Base-by-base conservation (phyloP, 2,329 filamentous ascomycete genomes). In the Arthrobotrys sinensis region DNA sequence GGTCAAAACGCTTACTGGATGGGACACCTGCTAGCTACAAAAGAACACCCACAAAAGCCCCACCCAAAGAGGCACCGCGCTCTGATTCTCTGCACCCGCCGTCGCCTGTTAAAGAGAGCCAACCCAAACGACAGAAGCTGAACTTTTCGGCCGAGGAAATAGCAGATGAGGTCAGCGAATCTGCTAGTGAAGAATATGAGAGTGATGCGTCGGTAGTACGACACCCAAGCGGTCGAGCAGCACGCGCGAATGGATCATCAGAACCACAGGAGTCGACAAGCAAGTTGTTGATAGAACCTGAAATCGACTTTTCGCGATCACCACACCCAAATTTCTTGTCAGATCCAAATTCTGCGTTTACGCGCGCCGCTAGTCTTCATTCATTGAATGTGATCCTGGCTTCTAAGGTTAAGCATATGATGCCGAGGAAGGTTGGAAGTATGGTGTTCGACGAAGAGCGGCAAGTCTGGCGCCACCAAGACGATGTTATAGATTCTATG, bases 401-500 rank as follows among this genome's bases (percentile, higher is more conserved):
- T 28, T 68, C 73, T 2, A 77, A 64, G 19, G 73, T 77, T 21
- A 66, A 52, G n/a, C 73, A 77, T 53, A 77, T 77, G 73, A 77
- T 77, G 66, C 73, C 73, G 24, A 77, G 52, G 53, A 66, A 71
- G 38, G 66, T 77, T 19, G 73, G 73, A 11, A 70, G 50, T 46
- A 77, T 77, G 73, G 66, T 77, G 8, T 77, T 77, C 46, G 73
- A 77, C 14, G 73, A 77, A 36, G 65, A 77, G 28, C 46, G 60
- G 36, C 66, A 57, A 24, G 66, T 67, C 4, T 77, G 73, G 73
- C 57, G 73, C 4, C 66, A 66, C 19, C 40, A 69, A 8, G 40
- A 52, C 14, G 60, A 63, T 46, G 43, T 34, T 5, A 34, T 55
- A 6, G 66, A 77, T 16, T 63, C 38, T 28, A 21, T 24, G 40